Evolutionary conservation across 164 flowering plant species (phyloP), one percentile per base, ranked within the genome.

Genomic region (Chimonanthus praecox): DNA sequence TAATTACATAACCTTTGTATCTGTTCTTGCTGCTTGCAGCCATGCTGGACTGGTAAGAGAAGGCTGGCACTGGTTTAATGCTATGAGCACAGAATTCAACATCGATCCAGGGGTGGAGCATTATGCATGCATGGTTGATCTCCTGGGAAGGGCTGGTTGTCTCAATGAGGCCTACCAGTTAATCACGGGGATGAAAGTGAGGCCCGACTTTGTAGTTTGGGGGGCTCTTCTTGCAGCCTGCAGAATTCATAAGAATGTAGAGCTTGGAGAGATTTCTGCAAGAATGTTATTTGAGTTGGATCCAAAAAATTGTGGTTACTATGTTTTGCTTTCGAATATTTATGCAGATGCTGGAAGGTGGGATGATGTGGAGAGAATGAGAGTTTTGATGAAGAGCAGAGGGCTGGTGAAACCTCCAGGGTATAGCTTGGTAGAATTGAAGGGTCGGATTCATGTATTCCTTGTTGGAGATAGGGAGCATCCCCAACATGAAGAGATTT

Each of bases 261-360:
- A 89, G 76, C 86, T 94, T 11, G 98, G 83, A 21, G 96, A 94
- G 79, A 83, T 94, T 60, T 79, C 92, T 51, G 96, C 96, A 3
- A 77, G 62, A 33, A 87, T 87, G 74, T 74, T 94, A 76, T 88
- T 94, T 75, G 87, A 94, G 72, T 77, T 94, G 47, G 97, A 94
- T 69, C 89, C 96, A 20, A 79, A 49, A 20, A 89, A 90, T 76
- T 90, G 89, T 71, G 98, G 97, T 9, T 90, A 92, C 70, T 84
- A 92, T 81, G 89, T 92, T 6, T 77, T 90, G 79, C 92, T 94
- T 60, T 89, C 94, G 3, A 90, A 92, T 75, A 79, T 94, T 64
- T 94, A 94, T 75, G 94, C 97, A 20, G 94, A 91, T 83, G 92
- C 92, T 45, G 95, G 93, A 70, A 85, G 92, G 72, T 93, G 94